phyloP scores from a whole-genome alignment of 2,329 filamentous ascomycete species.

The Calonectria leucothoes region DNA sequence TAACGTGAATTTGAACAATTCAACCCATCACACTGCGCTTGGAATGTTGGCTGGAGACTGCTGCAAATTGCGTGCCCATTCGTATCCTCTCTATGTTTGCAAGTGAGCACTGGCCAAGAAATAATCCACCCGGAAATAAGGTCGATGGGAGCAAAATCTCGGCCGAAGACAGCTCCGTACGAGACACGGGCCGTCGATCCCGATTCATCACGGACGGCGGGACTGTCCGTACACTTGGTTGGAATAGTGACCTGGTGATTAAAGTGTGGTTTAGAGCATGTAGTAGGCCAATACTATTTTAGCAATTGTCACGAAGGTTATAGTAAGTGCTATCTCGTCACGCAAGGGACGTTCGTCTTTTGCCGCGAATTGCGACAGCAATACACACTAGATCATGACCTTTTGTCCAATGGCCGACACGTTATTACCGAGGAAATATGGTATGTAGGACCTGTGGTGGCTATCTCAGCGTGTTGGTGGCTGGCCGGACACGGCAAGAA shows the following conservation, averaged over 20 bases:
- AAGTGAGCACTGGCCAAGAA: not conserved
- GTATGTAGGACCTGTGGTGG: not conserved
- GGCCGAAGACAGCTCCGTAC: not conserved
- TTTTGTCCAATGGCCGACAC: too few species aligned
- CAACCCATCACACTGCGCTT: not conserved
- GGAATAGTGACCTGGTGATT: not conserved
- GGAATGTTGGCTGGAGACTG: not conserved
- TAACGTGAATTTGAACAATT: too few species aligned
- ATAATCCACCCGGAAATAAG: not conserved
- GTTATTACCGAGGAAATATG: not conserved
- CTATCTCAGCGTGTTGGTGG: not conserved
- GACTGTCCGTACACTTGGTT: not conserved
- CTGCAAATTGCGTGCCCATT: not conserved
- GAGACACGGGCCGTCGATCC: not conserved
- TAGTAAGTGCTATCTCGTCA: too few species aligned
- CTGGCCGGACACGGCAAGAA: too few species aligned
- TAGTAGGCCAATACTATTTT: too few species aligned
- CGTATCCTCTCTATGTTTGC: not conserved
- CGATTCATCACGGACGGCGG: not conserved
- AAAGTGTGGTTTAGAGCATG: too few species aligned
- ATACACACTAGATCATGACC: too few species aligned
- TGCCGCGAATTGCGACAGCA: too few species aligned
- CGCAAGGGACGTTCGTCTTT: too few species aligned
- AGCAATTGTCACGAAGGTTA: too few species aligned
- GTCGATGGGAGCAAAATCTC: not conserved